phyloP scores from a whole-genome alignment of 345 rosid species.

The Pelargonium nanum region DNA sequence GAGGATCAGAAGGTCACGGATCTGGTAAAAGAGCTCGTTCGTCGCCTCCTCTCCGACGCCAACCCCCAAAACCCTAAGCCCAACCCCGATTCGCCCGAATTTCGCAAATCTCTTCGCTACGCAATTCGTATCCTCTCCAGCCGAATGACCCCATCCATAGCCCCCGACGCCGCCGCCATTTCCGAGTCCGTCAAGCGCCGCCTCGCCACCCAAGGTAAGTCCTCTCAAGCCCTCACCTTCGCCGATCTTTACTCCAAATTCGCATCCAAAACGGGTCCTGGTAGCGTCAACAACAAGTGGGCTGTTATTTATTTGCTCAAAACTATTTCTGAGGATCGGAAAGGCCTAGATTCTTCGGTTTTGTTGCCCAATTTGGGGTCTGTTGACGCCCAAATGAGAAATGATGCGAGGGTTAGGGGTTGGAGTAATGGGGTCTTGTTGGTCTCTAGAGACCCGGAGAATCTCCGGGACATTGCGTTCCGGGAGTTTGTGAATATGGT shows the following conservation, averaged over 20 bases:
- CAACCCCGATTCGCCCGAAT: constrained; percentile 37
- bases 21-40: constrained; percentile 78
- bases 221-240: constrained; percentile 79
- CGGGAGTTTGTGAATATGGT: constrained; percentile 61
- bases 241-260: constrained; percentile 73
- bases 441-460: constrained; percentile 65
- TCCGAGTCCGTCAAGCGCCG: constrained; percentile 93
- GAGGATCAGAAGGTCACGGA: constrained; percentile 69
- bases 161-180: constrained; percentile 67
- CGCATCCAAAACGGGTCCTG: constrained; percentile 78
- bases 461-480: constrained; percentile 64
- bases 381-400: constrained; percentile 20
- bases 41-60: constrained; percentile 53
- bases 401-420: constrained; percentile 26
- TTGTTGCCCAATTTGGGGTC: constrained; percentile 54
- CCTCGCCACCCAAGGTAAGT: constrained; percentile 81
- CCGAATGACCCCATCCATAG: constrained; percentile 63
- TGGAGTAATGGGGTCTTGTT: constrained; percentile 69
- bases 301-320: constrained; percentile 78
- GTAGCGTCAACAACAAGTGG: constrained; percentile 86
- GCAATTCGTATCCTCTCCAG: constrained; percentile 85
- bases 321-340: constrained; percentile 62
- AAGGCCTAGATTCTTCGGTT: constrained; percentile 29
- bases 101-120: constrained; percentile 55
- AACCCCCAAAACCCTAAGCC: constrained; percentile 37